Percentiles rank a stretch among this genome's conserved stretches.
These are phyloP conservation scores for Ophiosphaerella narmari DNA, from an alignment of 2,329 filamentous ascomycete genomes.

Conservation along the genomic window DNA sequence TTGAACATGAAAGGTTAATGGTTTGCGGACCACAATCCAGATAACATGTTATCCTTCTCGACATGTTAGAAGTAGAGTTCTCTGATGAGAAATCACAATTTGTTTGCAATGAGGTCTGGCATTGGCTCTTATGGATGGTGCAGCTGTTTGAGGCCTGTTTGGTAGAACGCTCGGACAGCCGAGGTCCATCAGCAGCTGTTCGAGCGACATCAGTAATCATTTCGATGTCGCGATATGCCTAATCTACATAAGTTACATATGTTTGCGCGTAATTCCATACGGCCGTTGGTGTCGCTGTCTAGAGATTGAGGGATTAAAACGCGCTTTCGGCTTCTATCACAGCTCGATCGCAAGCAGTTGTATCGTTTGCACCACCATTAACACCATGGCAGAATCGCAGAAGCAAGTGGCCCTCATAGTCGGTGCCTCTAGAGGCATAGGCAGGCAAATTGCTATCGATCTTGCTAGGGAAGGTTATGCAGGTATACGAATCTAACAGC, in stretches of 20 bases:
- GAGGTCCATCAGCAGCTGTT: conserved; percentile 21
- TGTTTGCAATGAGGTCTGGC: background rate
- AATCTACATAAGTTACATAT: conserved; percentile 1
- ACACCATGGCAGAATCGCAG: background rate
- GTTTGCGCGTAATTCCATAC: background rate
- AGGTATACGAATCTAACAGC: conserved; percentile 54
- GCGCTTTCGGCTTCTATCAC: background rate
- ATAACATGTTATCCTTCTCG: conserved; percentile 67
- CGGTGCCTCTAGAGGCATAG: conserved; percentile 79
- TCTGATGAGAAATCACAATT: conserved; percentile 16
- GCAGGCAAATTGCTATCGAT: conserved; percentile 78
- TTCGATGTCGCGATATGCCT: background rate
- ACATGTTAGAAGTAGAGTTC: conserved; percentile 52
- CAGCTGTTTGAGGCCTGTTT: background rate
- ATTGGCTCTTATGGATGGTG: background rate
- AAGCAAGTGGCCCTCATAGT: conserved; percentile 70
- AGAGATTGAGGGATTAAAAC: background rate
- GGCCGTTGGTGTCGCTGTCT: background rate
- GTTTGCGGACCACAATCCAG: conserved; percentile 65
- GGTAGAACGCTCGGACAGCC: conserved; percentile 24
- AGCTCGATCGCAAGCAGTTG: too few relatives aligned
- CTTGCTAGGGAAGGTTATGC: conserved; percentile 72
- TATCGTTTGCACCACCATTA: background rate
- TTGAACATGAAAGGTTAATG: background rate
- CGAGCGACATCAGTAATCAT: conserved; percentile 26